Evolutionary conservation across 805 yeast species (phyloP), one percentile per base, ranked within the genome.

Genomic region (Wickerhamiella qilinensis): DNA sequence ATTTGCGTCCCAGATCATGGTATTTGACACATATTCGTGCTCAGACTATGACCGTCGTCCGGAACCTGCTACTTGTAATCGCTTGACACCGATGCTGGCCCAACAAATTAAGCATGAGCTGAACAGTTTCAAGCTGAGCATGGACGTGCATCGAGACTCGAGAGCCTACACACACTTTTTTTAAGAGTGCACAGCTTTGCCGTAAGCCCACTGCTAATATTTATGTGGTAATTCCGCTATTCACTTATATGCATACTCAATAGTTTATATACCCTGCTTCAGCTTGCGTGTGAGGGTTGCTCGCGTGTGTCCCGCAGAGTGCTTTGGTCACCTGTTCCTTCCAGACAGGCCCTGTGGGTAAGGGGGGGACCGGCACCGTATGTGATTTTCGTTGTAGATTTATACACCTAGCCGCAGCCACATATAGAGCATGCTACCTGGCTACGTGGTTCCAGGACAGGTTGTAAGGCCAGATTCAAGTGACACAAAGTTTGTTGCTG

Each of bases 1-100:
- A 36, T 88, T 88, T 58, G 79, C 93, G 4, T 76, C 93, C 1
- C 67, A 84, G 48, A 82, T 91, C 40, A 69, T 82, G 6, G 68
- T 91, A 32, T 88, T 76, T 57, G 93, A 84, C 43, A 88, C 95
- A 1, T 84, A 79, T 56, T 70, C 77, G 42, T 75, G 76, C 28
- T 75, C 71, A 16, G 95, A 81, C 46, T 88, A 88, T 57, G 96
- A 88, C 57, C 73, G 98, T 50, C 84, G 77, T 46, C 95, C 96
- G 0, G 96, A 85, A 45, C 65, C 76, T 21, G 93, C 94, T 3
- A 85, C 96, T 2, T 88, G 96, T 60, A 84, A 86, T 57, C 84
- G 78, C 53, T 65, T 85, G 55, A 85, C 94, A 1, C 94, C 96
- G 4, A 65, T 69, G 41, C 60, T 85, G 53, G 95, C 96, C 0